Evolutionary conservation across 2,329 filamentous ascomycete species (phyloP).

Genomic region (Ceratocystis cubensis): DNA sequence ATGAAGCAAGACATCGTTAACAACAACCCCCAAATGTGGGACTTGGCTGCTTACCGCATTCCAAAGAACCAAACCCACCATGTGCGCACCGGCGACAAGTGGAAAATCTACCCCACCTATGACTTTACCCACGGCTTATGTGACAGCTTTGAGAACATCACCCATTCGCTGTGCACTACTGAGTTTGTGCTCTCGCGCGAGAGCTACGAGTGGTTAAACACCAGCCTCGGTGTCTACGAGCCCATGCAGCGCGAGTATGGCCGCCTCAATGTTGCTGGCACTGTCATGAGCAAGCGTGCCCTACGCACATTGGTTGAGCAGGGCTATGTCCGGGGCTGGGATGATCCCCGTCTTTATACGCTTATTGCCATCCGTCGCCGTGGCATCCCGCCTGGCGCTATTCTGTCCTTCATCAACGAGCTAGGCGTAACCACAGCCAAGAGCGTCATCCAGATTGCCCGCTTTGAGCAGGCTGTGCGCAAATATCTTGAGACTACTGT

Average conservation of each 20-base stretch:
- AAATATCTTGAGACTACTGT: conserved; percentile 80
- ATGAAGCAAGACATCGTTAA: conserved; percentile 85
- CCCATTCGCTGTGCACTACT: conserved; percentile 83
- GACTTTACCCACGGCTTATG: conserved; percentile 85
- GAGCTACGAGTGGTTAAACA: conserved; percentile 84
- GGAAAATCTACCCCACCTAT: conserved; percentile 92
- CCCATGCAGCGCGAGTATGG: conserved; percentile 86
- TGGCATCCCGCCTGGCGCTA: conserved; percentile 76
- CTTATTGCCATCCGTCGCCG: conserved; percentile 71
- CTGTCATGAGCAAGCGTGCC: conserved; percentile 75
- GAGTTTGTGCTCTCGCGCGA: conserved; percentile 77
- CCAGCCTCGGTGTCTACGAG: conserved; percentile 68
- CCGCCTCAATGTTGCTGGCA: conserved; percentile 58
- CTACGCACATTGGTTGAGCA: conserved; percentile 68
- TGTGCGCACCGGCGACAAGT: conserved; percentile 66
- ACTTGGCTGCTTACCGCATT: conserved; percentile 81
- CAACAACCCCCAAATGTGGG: conserved; percentile 93
- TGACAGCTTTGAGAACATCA: conserved; percentile 85
- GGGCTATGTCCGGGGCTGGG: conserved; percentile 73
- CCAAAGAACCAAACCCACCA: conserved; percentile 58
- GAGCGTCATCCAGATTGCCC: conserved; percentile 64
- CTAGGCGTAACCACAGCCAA: conserved; percentile 77
- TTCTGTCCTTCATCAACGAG: conserved; percentile 81
- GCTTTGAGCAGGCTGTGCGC: conserved; percentile 77
- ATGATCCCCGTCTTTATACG: conserved; percentile 83